phyloP scores from a whole-genome alignment of 805 yeast genomes.

The Wickerhamomyces subpelliculosus region DNA sequence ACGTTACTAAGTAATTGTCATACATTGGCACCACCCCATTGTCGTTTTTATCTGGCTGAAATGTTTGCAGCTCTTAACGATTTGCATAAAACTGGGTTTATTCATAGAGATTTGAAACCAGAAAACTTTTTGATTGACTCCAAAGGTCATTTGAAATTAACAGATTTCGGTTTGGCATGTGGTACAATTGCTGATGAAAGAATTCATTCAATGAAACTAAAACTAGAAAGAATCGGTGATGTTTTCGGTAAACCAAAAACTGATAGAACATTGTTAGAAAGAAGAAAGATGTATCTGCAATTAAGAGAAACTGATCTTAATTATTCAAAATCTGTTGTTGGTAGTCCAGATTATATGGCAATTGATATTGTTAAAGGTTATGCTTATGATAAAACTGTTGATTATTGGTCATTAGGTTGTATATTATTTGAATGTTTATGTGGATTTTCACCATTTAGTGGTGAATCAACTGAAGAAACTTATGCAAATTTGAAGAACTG shows the following conservation, averaged over 20 bases:
- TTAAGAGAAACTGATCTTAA: conserved; percentile 68
- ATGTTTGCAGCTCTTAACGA: conserved; percentile 96
- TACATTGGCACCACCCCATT: conserved; percentile 87
- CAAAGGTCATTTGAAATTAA: conserved; percentile 85
- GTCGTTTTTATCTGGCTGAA: conserved; percentile 89
- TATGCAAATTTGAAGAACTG: conserved; percentile 89
- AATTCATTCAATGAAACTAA: conserved; percentile 83
- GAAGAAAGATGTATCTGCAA: conserved; percentile 81
- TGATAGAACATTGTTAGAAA: conserved; percentile 73
- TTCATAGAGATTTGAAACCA: conserved; percentile 95
- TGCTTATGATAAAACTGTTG: conserved; percentile 91
- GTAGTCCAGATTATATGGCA: conserved; percentile 99
- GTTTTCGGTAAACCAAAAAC: conserved; percentile 49
- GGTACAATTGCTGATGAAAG: conserved; percentile 91
- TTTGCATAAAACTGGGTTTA: conserved; percentile 88
- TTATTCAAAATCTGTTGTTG: conserved; percentile 92
- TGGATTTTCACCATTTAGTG: conserved; percentile 97
- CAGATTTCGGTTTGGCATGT: conserved; percentile 96
- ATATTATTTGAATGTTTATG: conserved; percentile 93
- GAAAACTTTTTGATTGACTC: conserved; percentile 88
- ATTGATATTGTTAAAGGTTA: conserved; percentile 85
- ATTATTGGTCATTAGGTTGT: conserved; percentile 98
- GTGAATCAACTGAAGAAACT: conserved; percentile 89
- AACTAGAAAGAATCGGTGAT: conserved; percentile 66
- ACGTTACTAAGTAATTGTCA: conserved; percentile 92